Base-by-base conservation (phyloP, 2,329 filamentous ascomycete genomes). In the Fusarium xylarioides region DNA sequence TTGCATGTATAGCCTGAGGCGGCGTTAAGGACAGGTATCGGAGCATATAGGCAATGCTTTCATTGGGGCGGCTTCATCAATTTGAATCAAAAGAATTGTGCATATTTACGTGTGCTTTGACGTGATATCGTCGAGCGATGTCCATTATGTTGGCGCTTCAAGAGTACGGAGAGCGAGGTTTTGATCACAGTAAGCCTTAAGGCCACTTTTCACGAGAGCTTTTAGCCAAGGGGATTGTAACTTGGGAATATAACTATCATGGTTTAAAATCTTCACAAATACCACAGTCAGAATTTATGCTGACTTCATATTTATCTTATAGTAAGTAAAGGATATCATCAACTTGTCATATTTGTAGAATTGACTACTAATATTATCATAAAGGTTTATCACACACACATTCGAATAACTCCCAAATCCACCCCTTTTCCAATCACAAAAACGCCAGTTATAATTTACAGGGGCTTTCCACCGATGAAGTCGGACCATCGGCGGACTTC, bases 401-500 rank as follows among this genome's bases (percentile, higher is more conserved):
- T 38, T 53, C 19, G 38, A 57, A 57, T 57, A 69, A 69, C 66
- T 71, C 68, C 53, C 43, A 34, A 49, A 53, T 53, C 28, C 62
- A 47, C 63, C 64, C 50, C 69, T 40, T 63, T 69, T 67, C 59
- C 74, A 68, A 62, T 74, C 71, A 70, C 73, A 71, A 69, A 76
- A 76, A 73, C 67, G 74, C 73, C 74, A 65, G 57, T 68, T n/a
- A 61, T 66, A 55, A 74, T 84, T 85, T 91, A 94, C 86, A 94
- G 85, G 59, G 91, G 92, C 88, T 94, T 94, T 79, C 92, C 92
- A 74, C 95, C 95, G 79, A 97, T 93, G 83, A 98, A 99, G 79
- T 98, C 92, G 75, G 94, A 97, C 96, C 96, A 99, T 80, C 92
- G 91, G 82, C 93, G 91, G 79, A 98, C 96, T 85, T 99, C 96